A percentile compares a stretch with the other conserved stretches of the same genome.
Evolutionary conservation across 208 protist species (phyloP).

Genomic region (Leishmania amazonensis): DNA sequence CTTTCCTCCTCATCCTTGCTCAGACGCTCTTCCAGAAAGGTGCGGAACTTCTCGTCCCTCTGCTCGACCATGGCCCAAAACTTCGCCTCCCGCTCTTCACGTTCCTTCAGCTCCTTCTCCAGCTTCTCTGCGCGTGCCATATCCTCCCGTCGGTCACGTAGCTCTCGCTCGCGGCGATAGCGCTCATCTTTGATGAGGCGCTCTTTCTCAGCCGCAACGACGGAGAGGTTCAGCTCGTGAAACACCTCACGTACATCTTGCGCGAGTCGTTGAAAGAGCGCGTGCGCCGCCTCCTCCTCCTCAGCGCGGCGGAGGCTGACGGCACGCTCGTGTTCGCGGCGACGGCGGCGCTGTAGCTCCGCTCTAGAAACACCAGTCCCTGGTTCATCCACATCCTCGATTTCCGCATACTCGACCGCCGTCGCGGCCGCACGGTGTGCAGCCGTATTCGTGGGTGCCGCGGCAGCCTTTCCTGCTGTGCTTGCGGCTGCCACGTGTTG

Average conservation of each 20-base stretch:
- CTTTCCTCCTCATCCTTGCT: slow-evolving; percentile 81
- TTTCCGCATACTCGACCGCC: slow-evolving; percentile 8
- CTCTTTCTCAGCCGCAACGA: slow-evolving; percentile 91
- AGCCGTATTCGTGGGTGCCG: slow-evolving; percentile 8
- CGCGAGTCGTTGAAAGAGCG: slow-evolving; percentile 85
- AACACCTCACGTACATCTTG: slow-evolving; percentile 91
- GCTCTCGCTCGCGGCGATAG: slow-evolving; percentile 86
- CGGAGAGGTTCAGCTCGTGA: slow-evolving; percentile 89
- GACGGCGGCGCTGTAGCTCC: slow-evolving; percentile 65
- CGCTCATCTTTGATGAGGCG: slow-evolving; percentile 91
- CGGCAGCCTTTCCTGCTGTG: slow-evolving; percentile 1
- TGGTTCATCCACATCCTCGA: slow-evolving; percentile 4
- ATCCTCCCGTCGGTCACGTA: slow-evolving; percentile 70
- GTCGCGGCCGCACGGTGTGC: slow-evolving; percentile 1
- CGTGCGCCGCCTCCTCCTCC: slow-evolving; percentile 80
- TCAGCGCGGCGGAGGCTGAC: slow-evolving; percentile 63
- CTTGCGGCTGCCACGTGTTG: slow-evolving; percentile 31
- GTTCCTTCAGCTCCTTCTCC: slow-evolving; percentile 67
- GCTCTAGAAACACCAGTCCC: slow-evolving; percentile 12
- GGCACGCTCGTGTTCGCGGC: slow-evolving; percentile 74
- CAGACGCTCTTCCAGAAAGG: slow-evolving; percentile 51
- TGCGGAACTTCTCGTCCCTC: slow-evolving; percentile 66
- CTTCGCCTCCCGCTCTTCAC: slow-evolving; percentile 75
- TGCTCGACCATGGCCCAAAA: slow-evolving; percentile 76
- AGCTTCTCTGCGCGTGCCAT: slow-evolving; percentile 60